Conservation (phyloP, 257 asterid species). For the Solanum infundibuliforme region DNA sequence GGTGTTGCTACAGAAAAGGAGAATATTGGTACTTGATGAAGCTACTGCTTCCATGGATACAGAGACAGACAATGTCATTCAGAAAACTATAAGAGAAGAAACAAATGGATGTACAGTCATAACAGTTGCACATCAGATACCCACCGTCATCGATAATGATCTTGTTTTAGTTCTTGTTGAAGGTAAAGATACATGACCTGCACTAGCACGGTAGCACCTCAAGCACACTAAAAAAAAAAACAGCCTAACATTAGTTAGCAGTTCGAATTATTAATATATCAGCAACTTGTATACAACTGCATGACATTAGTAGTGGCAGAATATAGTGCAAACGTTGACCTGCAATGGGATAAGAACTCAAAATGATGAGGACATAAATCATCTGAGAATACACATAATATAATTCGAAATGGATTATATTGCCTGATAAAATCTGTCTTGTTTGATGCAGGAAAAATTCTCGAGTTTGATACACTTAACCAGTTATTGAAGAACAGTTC, state of each 20-base stretch:
- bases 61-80: constrained; percentile 54
- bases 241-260: no score
- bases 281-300: not conserved
- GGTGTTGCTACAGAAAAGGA: constrained; percentile 50
- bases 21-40: constrained; percentile 65
- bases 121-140: constrained; percentile 71
- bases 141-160: constrained; percentile 74
- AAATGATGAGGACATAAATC: not conserved
- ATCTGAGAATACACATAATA: not conserved
- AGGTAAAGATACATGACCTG: constrained; percentile 23
- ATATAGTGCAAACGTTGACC: not conserved
- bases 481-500: constrained; percentile 32
- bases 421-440: not conserved
- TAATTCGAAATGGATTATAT: not conserved
- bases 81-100: constrained; percentile 65
- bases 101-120: constrained; percentile 58
- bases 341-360: not conserved
- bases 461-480: constrained; percentile 58
- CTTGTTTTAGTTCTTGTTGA: constrained; percentile 66
- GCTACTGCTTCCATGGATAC: constrained; percentile 83
- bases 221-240: not conserved
- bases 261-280: no score
- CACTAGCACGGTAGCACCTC: not conserved
- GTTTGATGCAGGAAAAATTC: constrained; percentile 39
- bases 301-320: not conserved